Percentiles rank a stretch among this genome's conserved stretches.
These are phyloP conservation scores for Daldinia childiae DNA, from an alignment of 495 filamentous ascomycete genomes.

Conservation along the genomic window DNA sequence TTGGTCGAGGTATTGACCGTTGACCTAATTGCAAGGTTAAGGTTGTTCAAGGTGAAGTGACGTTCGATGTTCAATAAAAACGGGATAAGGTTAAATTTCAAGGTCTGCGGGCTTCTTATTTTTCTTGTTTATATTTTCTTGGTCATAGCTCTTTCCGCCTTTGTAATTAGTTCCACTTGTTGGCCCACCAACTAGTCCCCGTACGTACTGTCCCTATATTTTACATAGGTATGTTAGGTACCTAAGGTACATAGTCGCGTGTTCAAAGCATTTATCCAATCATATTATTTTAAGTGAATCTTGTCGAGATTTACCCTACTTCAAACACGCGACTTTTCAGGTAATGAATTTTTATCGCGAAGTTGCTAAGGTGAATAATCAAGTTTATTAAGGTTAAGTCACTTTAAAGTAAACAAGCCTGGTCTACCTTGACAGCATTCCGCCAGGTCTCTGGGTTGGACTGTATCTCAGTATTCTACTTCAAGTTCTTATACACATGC, in stretches of 20 bases:
- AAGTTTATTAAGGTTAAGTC: background rate
- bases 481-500: too few relatives aligned
- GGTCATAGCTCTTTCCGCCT: slow-evolving; percentile 41
- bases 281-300: background rate
- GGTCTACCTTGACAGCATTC: too few relatives aligned
- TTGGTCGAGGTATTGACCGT: slow-evolving; percentile 16
- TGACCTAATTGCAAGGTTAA: slow-evolving; percentile 22
- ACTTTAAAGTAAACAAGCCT: background rate
- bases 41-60: slow-evolving; percentile 15
- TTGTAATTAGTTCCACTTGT: slow-evolving; percentile 22
- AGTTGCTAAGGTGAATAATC: background rate
- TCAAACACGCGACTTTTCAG: background rate
- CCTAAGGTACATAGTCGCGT: too few relatives aligned
- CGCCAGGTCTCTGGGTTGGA: too few relatives aligned
- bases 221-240: too few relatives aligned
- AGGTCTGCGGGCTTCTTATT: slow-evolving; percentile 27
- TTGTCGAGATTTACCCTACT: background rate
- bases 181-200: slow-evolving; percentile 38
- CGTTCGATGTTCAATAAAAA: background rate
- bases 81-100: slow-evolving; percentile 20
- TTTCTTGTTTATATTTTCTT: slow-evolving; percentile 47
- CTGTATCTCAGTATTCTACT: too few relatives aligned
- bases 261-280: background rate
- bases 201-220: background rate
- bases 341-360: background rate